These are phyloP conservation scores for Dalechampia spathulata DNA, from an alignment of 441 rosid genomes.

Conservation along the genomic window DNA sequence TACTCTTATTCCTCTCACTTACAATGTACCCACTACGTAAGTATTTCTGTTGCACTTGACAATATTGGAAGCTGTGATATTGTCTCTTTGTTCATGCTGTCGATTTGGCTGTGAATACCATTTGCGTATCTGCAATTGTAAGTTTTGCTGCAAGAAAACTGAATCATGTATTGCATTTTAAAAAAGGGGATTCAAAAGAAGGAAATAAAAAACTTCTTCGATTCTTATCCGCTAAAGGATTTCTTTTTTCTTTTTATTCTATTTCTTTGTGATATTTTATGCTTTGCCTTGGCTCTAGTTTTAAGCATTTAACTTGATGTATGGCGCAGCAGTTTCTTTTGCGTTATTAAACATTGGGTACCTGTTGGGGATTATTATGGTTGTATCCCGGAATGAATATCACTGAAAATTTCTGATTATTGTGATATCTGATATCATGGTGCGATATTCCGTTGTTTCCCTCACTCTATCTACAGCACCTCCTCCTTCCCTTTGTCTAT, in stretches of 20 bases:
- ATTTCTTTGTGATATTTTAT: neutral
- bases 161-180: no score
- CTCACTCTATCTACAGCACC: neutral
- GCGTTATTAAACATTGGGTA: neutral
- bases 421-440: neutral
- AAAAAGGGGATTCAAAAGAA: no score
- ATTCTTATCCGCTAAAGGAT: neutral
- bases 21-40: conserved; percentile 80
- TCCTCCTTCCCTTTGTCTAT: neutral
- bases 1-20: conserved; percentile 86
- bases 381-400: no score
- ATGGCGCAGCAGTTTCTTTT: neutral
- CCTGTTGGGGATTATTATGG: neutral
- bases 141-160: no score
- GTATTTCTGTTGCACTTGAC: conserved; percentile 17
- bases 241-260: no score
- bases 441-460: neutral
- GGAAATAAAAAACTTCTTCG: no score
- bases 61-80: neutral
- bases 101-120: neutral
- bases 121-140: no score
- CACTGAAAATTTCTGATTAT: neutral
- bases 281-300: neutral
- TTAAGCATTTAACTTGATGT: neutral
- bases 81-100: neutral